Evolutionary conservation across 108 stramenopile species (phyloP).

Genomic region (Pseudonitzschia multiseries): DNA sequence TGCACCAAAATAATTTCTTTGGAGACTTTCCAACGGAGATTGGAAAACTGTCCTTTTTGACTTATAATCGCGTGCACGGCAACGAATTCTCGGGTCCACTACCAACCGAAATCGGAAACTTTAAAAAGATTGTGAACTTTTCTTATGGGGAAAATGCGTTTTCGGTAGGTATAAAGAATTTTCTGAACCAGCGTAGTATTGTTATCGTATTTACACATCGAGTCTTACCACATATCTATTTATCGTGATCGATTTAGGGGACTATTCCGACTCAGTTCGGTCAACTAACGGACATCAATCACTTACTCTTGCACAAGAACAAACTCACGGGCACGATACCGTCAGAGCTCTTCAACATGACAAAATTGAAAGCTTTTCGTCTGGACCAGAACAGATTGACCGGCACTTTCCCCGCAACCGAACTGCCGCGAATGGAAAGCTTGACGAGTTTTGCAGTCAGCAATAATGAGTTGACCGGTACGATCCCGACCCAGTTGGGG

Average conservation of each 20-base stretch:
- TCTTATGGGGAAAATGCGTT: conserved; percentile 11
- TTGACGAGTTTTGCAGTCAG: conserved; percentile 21
- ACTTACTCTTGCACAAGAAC: conserved; percentile 28
- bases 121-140: no score
- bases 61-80: conserved; percentile 12
- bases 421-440: neutral
- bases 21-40: conserved; percentile 61
- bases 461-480: conserved; percentile 44
- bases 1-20: conserved; percentile 49
- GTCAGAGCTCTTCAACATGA: conserved; percentile 13
- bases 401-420: conserved; percentile 46
- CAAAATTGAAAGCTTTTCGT: conserved; percentile 33
- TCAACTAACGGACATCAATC: neutral
- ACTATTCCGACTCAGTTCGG: neutral
- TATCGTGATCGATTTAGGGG: neutral
- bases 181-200: conserved; percentile 5
- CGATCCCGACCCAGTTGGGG: conserved; percentile 51
- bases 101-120: conserved; percentile 29
- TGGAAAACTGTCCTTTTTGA: conserved; percentile 34
- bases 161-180: conserved; percentile 14
- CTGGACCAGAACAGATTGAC: conserved; percentile 43
- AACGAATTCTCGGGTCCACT: conserved; percentile 29
- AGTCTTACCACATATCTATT: conserved; percentile 28
- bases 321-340: conserved; percentile 47
- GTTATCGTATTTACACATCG: conserved; percentile 8